phyloP scores from a whole-genome alignment of 495 filamentous ascomycete genomes.

The Neurospora pannonica region DNA sequence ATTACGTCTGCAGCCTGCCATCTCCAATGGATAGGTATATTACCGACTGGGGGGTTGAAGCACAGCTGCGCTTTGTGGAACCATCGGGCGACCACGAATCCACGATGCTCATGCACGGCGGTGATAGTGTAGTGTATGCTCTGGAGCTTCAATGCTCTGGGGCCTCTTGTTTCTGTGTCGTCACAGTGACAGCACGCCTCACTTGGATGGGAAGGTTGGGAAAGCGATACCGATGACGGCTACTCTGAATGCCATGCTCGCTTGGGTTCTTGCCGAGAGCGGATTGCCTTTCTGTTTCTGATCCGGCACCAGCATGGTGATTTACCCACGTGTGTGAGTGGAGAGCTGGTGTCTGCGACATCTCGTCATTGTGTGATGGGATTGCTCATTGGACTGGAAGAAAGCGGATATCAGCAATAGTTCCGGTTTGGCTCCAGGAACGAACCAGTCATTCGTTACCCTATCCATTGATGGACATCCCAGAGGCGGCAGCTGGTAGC shows the following conservation, averaged over 20 bases:
- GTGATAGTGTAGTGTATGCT: too few species aligned
- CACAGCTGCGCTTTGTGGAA: background rate
- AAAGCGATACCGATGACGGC: background rate
- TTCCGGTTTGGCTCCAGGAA: background rate
- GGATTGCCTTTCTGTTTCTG: background rate
- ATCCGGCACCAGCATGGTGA: background rate
- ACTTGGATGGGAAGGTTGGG: background rate
- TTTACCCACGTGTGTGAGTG: background rate
- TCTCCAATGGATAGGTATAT: background rate
- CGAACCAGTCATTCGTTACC: background rate
- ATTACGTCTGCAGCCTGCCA: background rate
- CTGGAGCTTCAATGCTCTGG: too few species aligned
- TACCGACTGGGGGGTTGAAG: background rate
- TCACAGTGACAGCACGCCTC: background rate
- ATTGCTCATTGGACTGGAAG: background rate
- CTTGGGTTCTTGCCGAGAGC: background rate
- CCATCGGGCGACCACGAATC: background rate
- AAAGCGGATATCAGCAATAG: background rate
- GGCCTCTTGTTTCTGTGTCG: background rate
- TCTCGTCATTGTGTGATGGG: background rate
- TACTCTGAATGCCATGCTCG: background rate
- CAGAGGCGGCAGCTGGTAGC: background rate
- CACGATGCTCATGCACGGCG: background rate
- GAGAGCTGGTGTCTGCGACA: background rate
- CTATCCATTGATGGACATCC: background rate